Base-by-base conservation (phyloP, 257 asterid species). In the Solanum infundibuliforme region DNA sequence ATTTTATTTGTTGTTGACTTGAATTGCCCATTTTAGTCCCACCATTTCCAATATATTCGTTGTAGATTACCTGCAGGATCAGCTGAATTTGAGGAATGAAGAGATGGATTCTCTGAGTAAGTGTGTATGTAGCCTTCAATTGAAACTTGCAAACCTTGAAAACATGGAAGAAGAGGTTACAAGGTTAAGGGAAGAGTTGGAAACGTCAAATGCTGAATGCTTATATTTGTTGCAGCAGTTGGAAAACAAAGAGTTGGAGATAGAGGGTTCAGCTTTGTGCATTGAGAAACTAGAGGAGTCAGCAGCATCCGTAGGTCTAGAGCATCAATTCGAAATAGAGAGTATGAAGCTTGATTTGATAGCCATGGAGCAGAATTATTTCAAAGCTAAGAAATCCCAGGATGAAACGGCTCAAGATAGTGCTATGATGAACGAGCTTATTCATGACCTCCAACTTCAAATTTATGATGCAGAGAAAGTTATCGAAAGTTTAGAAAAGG, bases 31-130 rank as follows among this genome's bases (percentile, higher is more conserved):
- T 84, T 81, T 75, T 87, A 62, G 76, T 82, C 89, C 89, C 86
- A 88, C 84, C 46, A 55, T 69, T 88, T 86, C 86, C 66, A 87
- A 87, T 84, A 68, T 58, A 86, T 87, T 89, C 88, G 88, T 87
- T 89, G 66, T 92, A 97, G 99, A 97, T 93, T 97, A 94, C 90
- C 93, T 97, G 94, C 98, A 94, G 95, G 99, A 95, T 92, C 98
- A 95, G 89, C 92, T 97, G 62, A 90, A 92, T 88, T 88, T 86
- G 88, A 95, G 93, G 90, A 93, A 92, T 92, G 90, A 88, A 10
- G 93, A 93, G 88, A 91, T 90, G 43, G 88, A 90, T 88, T 89
- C 88, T 89, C 89, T 93, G 3, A 90, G 88, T 21, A 94, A 94
- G 91, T 93, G 93, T 66, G 84, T 92, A 23, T 87, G 92, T 91